Percentiles rank a stretch among this genome's conserved stretches.
phyloP scores from a whole-genome alignment of 768 basidiomycete species.

The Tulasnella sp. region DNA sequence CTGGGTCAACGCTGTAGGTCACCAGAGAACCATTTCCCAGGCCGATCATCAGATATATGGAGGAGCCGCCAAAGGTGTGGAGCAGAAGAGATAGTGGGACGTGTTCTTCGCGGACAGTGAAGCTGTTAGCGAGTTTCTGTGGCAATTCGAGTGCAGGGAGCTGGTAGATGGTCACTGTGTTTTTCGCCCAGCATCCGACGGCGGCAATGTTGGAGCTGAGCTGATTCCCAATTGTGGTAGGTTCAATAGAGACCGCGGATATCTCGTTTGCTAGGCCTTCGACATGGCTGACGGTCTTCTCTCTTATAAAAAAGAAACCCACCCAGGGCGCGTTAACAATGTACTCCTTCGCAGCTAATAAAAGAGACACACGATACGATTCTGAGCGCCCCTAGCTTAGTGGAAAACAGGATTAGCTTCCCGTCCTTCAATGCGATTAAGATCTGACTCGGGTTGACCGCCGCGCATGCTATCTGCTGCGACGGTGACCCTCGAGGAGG shows the following conservation, averaged over 20 bases:
- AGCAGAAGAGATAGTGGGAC: slow-evolving; percentile 38
- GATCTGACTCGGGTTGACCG: slow-evolving; percentile 57
- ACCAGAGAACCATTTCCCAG: slow-evolving; percentile 64
- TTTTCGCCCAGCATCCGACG: slow-evolving; percentile 69
- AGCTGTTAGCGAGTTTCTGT: too few species aligned
- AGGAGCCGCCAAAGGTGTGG: slow-evolving; percentile 45
- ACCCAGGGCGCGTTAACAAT: too few species aligned
- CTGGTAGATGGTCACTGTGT: slow-evolving; percentile 46
- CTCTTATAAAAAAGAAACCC: too few species aligned
- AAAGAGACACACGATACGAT: slow-evolving; percentile 12
- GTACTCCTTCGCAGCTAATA: too few species aligned
- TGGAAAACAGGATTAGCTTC: slow-evolving; percentile 18
- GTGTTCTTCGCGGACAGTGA: slow-evolving; percentile 24
- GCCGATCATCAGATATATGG: slow-evolving; percentile 47
- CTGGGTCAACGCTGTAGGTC: slow-evolving; percentile 34
- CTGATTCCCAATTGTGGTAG: slow-evolving; percentile 33
- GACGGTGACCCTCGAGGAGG: slow-evolving; percentile 8
- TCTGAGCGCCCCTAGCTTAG: slow-evolving; percentile 22
- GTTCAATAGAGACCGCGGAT: slow-evolving; percentile 56
- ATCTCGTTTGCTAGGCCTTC: slow-evolving; percentile 37
- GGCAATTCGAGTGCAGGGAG: slow-evolving; percentile 25
- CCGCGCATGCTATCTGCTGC: slow-evolving; percentile 48
- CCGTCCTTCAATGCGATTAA: slow-evolving; percentile 49
- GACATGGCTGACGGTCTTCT: slow-evolving; percentile 16
- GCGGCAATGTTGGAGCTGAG: slow-evolving; percentile 39